These are phyloP conservation scores for Ustilago nuda DNA, from an alignment of 1,284 basidiomycete species.

Conservation along the genomic window DNA sequence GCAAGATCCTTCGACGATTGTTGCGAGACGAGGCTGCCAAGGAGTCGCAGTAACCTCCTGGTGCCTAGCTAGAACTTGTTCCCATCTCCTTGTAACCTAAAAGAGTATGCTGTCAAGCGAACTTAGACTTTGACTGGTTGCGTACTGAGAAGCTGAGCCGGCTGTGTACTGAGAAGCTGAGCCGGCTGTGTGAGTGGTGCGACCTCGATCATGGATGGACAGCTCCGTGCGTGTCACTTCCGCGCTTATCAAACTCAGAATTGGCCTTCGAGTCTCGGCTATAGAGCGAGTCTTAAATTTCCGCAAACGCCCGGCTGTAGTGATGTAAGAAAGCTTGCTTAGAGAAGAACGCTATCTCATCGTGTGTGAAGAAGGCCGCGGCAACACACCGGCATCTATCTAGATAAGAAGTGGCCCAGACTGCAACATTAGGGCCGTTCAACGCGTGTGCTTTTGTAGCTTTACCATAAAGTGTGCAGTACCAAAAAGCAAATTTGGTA, in stretches of 20 bases:
- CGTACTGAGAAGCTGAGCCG: not conserved
- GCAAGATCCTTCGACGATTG: conserved; percentile 66
- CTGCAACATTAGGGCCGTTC: not conserved
- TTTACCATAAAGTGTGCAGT: too few relatives aligned
- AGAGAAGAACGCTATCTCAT: not conserved
- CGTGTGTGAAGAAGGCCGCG: conserved; percentile 6
- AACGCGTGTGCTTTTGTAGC: too few relatives aligned
- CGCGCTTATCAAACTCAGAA: not conserved
- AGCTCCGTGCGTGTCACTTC: not conserved
- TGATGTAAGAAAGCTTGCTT: conserved; percentile 1
- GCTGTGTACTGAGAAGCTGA: not conserved
- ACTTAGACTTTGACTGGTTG: not conserved
- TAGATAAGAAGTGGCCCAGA: not conserved
- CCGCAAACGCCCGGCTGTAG: not conserved
- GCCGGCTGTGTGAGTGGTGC: not conserved
- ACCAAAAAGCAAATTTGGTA: too few relatives aligned
- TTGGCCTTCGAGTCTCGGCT: conserved; percentile 1
- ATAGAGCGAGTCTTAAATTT: conserved; percentile 4
- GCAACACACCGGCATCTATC: conserved; percentile 11
- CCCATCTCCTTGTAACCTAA: not conserved
- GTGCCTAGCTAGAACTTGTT: not conserved
- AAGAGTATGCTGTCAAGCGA: not conserved
- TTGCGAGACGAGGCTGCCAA: conserved; percentile 54
- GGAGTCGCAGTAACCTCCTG: conserved; percentile 29
- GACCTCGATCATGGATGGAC: not conserved